A percentile compares a stretch with the other conserved stretches of the same genome.
Evolutionary conservation across 2,329 filamentous ascomycete genomes (phyloP).

Genomic region (Capronia americana): DNA sequence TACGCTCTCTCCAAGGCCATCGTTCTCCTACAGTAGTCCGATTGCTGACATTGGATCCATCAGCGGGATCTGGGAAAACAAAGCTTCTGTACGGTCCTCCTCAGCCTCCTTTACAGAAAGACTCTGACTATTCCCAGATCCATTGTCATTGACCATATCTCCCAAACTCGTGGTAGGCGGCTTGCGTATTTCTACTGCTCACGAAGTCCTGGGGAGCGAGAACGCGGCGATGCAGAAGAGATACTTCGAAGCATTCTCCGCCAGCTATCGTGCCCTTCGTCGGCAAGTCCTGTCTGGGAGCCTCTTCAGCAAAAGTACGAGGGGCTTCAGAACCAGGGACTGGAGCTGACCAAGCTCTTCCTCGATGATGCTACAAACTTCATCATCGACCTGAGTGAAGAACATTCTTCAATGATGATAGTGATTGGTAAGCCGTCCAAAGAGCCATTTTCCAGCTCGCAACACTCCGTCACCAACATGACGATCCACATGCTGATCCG

Average conservation of each 20-base stretch:
- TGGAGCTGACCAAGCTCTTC: background rate
- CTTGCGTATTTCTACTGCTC: background rate
- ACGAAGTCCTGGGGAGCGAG: background rate
- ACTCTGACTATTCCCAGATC: background rate
- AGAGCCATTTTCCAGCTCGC: background rate
- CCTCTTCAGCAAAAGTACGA: background rate
- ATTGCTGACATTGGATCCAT: background rate
- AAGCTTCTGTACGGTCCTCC: background rate
- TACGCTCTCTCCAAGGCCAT: background rate
- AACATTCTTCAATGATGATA: background rate
- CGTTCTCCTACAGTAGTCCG: background rate
- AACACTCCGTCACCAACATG: background rate
- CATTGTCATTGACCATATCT: background rate
- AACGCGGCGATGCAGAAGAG: background rate
- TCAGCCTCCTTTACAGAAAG: background rate
- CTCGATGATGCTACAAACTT: background rate
- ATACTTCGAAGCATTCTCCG: background rate
- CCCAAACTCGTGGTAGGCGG: background rate
- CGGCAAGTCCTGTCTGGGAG: background rate
- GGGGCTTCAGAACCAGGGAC: conserved; percentile 1
- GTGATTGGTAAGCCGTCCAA: background rate
- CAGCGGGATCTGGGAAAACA: conserved; percentile 4
- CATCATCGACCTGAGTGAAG: background rate
- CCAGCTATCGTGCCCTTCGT: background rate
- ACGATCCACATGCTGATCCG: background rate